These are phyloP conservation scores for Tinospora cordifolia DNA, from an alignment of 164 flowering plant species.

Conservation along the genomic window DNA sequence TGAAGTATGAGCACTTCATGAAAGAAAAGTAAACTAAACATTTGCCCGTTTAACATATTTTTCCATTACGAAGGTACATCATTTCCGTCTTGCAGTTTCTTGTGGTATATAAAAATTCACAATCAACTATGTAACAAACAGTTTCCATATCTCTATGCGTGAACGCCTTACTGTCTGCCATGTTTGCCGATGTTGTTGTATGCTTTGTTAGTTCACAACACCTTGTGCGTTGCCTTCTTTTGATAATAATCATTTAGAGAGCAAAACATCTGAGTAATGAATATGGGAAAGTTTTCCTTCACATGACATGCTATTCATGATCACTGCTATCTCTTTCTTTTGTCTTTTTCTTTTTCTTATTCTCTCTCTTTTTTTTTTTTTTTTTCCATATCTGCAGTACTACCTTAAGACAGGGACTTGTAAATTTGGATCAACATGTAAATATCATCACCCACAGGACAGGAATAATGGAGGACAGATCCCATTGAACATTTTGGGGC, in stretches of 20 bases:
- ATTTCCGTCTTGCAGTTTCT: too few relatives aligned
- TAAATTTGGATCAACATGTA: conserved; percentile 61
- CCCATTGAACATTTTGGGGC: conserved; percentile 42
- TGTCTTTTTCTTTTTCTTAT: too few relatives aligned
- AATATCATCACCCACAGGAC: conserved; percentile 65
- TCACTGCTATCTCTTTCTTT: too few relatives aligned
- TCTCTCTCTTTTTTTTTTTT: conserved; percentile 12
- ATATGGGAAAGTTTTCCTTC: not conserved
- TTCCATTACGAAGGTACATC: too few relatives aligned
- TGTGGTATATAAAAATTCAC: too few relatives aligned
- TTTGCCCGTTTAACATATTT: too few relatives aligned
- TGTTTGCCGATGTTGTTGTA: not conserved
- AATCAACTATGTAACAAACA: too few relatives aligned
- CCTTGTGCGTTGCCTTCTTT: not conserved
- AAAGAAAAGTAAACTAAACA: too few relatives aligned
- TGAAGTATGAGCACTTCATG: too few relatives aligned
- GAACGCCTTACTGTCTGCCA: not conserved
- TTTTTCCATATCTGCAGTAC: conserved; percentile 36
- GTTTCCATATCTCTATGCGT: not conserved
- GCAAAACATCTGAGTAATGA: not conserved
- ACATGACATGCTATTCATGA: not conserved
- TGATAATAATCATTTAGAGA: not conserved
- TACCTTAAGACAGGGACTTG: conserved; percentile 71
- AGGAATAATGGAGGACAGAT: conserved; percentile 54
- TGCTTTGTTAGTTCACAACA: not conserved